Conservation (phyloP, 2,329 filamentous ascomycete genomes). For the Botryotinia convoluta region DNA sequence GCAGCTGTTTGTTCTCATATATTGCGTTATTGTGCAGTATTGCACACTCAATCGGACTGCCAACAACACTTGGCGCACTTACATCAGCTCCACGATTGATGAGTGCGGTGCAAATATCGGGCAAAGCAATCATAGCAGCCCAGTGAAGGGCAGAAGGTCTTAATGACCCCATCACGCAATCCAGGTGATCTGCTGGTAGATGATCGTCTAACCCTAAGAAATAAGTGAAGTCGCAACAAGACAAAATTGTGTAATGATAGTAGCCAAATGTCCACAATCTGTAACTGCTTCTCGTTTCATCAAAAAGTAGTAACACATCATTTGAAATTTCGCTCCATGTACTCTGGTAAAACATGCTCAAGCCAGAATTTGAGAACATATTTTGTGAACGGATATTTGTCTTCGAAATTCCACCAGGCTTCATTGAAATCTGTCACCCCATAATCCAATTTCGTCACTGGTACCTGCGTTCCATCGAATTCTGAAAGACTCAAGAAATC, state of each 20-base stretch:
- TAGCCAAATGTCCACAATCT: not conserved
- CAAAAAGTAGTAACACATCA: not conserved
- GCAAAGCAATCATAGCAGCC: not conserved
- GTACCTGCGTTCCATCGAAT: not conserved
- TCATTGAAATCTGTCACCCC: not conserved
- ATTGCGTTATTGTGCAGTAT: not conserved
- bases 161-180: not conserved
- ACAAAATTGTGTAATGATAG: not conserved
- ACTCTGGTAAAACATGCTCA: not conserved
- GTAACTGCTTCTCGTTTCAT: not conserved
- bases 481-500: not conserved
- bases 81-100: not conserved
- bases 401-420: not conserved
- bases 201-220: no score
- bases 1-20: not conserved
- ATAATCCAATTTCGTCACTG: not conserved
- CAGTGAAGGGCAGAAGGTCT: constrained; percentile 6
- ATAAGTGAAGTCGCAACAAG: fast-evolving
- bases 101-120: not conserved
- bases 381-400: not conserved
- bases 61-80: not conserved
- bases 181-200: not conserved
- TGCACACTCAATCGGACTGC: not conserved
- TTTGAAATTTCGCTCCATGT: not conserved
- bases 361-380: not conserved